Conservation (phyloP, 805 yeast species). For the Millerozyma acaciae region DNA sequence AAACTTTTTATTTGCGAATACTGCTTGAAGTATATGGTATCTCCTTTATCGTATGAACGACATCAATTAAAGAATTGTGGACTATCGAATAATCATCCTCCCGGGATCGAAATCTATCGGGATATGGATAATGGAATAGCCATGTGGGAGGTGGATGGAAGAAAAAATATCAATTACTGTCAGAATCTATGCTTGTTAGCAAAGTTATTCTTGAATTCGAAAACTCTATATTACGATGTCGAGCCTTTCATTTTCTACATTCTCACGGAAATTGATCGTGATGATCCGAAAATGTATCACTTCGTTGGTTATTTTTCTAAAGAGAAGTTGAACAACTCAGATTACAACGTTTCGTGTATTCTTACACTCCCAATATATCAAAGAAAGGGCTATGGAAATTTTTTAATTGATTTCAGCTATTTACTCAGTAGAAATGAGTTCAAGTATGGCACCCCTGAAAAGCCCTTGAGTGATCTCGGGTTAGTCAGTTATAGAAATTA, state of each 20-base stretch:
- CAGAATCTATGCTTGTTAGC: conserved; percentile 89
- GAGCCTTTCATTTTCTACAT: conserved; percentile 92
- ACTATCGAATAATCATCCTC: conserved; percentile 58
- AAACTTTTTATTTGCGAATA: conserved; percentile 76
- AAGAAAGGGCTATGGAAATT: conserved; percentile 82
- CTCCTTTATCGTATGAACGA: conserved; percentile 61
- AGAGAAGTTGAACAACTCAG: conserved; percentile 70
- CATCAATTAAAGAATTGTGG: conserved; percentile 72
- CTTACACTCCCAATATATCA: conserved; percentile 85
- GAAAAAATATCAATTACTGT: conserved; percentile 76
- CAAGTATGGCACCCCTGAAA: conserved; percentile 89
- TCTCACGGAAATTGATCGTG: conserved; percentile 61
- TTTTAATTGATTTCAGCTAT: conserved; percentile 87
- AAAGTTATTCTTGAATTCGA: conserved; percentile 83
- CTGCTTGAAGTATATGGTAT: conserved; percentile 75
- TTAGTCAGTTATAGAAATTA: conserved; percentile 78
- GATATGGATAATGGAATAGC: conserved; percentile 27
- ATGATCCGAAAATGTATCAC: conserved; percentile 47
- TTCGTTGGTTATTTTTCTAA: conserved; percentile 95
- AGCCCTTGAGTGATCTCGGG: conserved; percentile 87
- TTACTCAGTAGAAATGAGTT: conserved; percentile 69
- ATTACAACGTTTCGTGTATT: conserved; percentile 86
- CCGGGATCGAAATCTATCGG: conserved; percentile 41
- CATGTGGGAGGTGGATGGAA: conserved; percentile 66
- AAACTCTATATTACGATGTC: conserved; percentile 89